Conservation (phyloP, 805 yeast genomes). For the Starmerella scarabaei region DNA sequence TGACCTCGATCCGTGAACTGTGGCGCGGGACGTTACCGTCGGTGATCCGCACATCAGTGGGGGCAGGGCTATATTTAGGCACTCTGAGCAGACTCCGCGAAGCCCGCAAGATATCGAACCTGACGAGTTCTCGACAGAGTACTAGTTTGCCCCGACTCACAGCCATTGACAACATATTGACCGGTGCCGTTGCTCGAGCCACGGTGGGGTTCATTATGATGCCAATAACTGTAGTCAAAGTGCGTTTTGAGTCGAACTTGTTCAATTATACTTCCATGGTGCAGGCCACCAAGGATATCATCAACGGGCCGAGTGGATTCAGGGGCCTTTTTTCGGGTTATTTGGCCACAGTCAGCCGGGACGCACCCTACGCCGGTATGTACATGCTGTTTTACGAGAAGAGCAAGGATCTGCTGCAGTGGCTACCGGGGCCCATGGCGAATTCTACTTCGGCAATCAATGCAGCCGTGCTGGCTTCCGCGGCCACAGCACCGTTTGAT, state of each 20-base stretch:
- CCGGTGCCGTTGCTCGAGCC: conserved; percentile 73
- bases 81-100: conserved; percentile 39
- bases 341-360: conserved; percentile 75
- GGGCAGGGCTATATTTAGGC: conserved; percentile 76
- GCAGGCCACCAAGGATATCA: conserved; percentile 49
- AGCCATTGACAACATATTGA: conserved; percentile 50
- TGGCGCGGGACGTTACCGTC: conserved; percentile 96
- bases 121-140: conserved; percentile 5
- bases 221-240: conserved; percentile 89
- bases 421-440: conserved; percentile 31
- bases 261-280: conserved; percentile 54
- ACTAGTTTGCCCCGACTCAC: conserved; percentile 53
- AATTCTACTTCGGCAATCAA: conserved; percentile 65
- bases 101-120: conserved; percentile 7
- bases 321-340: conserved; percentile 76
- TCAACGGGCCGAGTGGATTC: conserved; percentile 35
- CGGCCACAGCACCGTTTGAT: conserved; percentile 89
- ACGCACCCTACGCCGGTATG: conserved; percentile 93
- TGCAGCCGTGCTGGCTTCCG: conserved; percentile 70
- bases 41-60: conserved; percentile 76
- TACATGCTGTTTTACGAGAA: conserved; percentile 78
- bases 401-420: conserved; percentile 46
- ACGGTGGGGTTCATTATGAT: conserved; percentile 74
- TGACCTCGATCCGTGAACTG: conserved; percentile 15
- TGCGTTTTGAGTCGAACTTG: conserved; percentile 71